Evolutionary conservation across 108 stramenopile species (phyloP).

Genomic region (Discostella pseudostelligera): DNA sequence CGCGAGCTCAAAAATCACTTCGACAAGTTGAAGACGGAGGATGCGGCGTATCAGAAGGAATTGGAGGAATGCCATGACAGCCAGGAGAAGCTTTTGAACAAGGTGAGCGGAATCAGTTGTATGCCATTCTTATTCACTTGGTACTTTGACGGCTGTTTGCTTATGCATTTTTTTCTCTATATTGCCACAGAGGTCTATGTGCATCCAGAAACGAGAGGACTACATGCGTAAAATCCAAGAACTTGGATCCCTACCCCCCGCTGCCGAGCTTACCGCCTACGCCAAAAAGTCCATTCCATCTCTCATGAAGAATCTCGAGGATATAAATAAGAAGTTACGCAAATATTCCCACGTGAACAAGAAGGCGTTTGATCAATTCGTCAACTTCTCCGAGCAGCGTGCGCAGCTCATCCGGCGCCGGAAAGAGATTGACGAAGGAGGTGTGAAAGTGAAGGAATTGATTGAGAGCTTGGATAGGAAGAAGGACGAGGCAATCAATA

Average conservation of each 20-base stretch:
- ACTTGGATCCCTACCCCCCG: conserved; percentile 88
- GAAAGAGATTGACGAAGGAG: conserved; percentile 90
- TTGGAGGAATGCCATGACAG: conserved; percentile 69
- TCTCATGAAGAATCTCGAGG: conserved; percentile 83
- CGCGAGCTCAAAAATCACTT: conserved; percentile 69
- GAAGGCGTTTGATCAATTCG: conserved; percentile 99
- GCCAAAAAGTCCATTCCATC: conserved; percentile 66
- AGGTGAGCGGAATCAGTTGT: conserved; percentile 45
- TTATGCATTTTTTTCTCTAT: conserved; percentile 2
- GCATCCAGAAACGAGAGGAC: conserved; percentile 79
- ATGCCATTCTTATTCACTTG: conserved; percentile 2
- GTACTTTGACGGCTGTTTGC: conserved; percentile 3
- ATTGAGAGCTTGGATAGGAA: conserved; percentile 92
- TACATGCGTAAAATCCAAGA: conserved; percentile 92
- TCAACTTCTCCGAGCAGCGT: conserved; percentile 96
- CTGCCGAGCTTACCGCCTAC: conserved; percentile 77
- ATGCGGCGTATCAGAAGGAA: conserved; percentile 56
- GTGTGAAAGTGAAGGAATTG: conserved; percentile 89
- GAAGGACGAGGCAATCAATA: conserved; percentile 99
- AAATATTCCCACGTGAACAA: conserved; percentile 99
- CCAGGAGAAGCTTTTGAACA: conserved; percentile 79
- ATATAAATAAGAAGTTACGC: conserved; percentile 89
- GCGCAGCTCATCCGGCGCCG: conserved; percentile 87
- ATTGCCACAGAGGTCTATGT: conserved; percentile 72
- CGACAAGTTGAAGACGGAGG: conserved; percentile 73